phyloP scores from a whole-genome alignment of 1,284 basidiomycete species.

The Trichosporon asahii region DNA sequence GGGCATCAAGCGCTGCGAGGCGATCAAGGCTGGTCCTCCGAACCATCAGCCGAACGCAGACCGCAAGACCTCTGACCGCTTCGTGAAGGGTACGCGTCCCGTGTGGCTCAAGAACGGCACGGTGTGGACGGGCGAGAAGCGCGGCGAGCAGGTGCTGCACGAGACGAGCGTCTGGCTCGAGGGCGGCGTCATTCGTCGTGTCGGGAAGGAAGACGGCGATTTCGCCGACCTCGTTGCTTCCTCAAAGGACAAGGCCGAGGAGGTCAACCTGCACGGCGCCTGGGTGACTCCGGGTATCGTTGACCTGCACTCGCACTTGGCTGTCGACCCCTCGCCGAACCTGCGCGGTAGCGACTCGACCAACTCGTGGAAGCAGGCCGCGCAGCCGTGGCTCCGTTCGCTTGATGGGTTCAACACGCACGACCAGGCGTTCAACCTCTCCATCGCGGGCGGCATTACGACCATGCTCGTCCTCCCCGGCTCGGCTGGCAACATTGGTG shows the following conservation, averaged over 20 bases:
- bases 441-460: constrained; percentile 56
- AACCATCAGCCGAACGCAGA: constrained; percentile 51
- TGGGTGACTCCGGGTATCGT: constrained; percentile 60
- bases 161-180: constrained; percentile 54
- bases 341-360: constrained; percentile 55
- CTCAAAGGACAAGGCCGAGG: constrained; percentile 28
- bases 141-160: constrained; percentile 60
- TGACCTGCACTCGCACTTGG: constrained; percentile 76
- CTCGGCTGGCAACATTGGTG: constrained; percentile 46
- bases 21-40: constrained; percentile 34
- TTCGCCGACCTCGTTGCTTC: constrained; percentile 17
- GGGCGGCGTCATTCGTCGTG: constrained; percentile 53
- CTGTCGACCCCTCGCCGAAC: constrained; percentile 62
- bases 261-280: constrained; percentile 51
- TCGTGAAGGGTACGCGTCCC: constrained; percentile 62
- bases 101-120: constrained; percentile 72
- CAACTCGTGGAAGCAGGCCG: constrained; percentile 49
- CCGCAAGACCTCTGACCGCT: constrained; percentile 67
- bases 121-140: constrained; percentile 71
- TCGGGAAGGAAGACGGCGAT: constrained; percentile 41
- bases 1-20: constrained; percentile 44
- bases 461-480: constrained; percentile 56
- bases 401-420: constrained; percentile 58
- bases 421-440: constrained; percentile 53
- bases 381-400: constrained; percentile 55